A percentile compares a stretch with the other conserved stretches of the same genome.
phyloP scores from a whole-genome alignment of 2,329 filamentous ascomycete genomes.

The Emergomyces orientalis region DNA sequence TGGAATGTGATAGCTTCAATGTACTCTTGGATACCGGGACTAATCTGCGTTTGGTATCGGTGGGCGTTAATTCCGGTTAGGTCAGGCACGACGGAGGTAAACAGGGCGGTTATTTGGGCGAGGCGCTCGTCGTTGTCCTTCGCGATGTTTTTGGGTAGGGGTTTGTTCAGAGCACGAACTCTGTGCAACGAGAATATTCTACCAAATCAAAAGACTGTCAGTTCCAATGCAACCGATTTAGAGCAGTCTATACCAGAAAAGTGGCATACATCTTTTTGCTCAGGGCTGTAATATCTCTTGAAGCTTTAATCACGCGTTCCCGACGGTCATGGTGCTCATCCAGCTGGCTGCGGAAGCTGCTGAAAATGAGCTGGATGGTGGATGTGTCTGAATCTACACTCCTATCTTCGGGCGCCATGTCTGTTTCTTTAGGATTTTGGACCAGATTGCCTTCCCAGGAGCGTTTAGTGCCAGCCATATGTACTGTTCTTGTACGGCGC shows the following conservation, averaged over 20 bases:
- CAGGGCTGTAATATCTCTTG: conserved; percentile 80
- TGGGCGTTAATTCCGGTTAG: conserved; percentile 69
- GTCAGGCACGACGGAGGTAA: conserved; percentile 60
- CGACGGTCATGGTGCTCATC: conserved; percentile 91
- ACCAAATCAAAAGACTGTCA: conserved; percentile 14
- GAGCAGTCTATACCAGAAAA: conserved; percentile 1
- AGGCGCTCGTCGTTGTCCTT: conserved; percentile 63
- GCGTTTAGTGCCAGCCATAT: conserved; percentile 31
- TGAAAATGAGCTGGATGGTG: conserved; percentile 62
- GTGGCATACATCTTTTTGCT: conserved; percentile 86
- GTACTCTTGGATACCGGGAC: conserved; percentile 78
- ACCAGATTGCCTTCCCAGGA: conserved; percentile 31
- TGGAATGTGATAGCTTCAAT: conserved; percentile 85
- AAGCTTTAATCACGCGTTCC: conserved; percentile 82
- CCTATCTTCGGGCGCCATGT: background rate
- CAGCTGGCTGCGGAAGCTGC: conserved; percentile 72
- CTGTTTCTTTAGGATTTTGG: conserved; percentile 10
- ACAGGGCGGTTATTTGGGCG: conserved; percentile 59
- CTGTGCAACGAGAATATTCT: conserved; percentile 71
- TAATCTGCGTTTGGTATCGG: conserved; percentile 71
- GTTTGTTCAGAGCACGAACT: conserved; percentile 32
- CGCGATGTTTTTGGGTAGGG: conserved; percentile 57
- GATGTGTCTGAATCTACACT: conserved; percentile 23
- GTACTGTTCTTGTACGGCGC: background rate
- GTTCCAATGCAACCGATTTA: conserved; percentile 5